phyloP scores from a whole-genome alignment of 345 rosid genomes.

The Eucalyptus curtisii region DNA sequence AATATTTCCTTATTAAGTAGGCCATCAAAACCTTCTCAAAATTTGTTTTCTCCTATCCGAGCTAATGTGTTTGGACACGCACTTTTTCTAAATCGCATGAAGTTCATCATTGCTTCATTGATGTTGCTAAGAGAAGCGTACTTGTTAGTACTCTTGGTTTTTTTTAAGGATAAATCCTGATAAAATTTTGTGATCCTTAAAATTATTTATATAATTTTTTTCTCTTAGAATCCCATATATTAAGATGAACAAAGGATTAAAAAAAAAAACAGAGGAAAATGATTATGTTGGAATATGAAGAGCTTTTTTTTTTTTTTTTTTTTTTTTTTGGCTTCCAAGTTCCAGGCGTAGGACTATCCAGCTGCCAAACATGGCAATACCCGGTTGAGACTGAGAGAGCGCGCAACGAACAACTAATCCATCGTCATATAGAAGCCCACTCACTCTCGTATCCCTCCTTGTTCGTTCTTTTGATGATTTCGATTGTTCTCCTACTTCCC shows the following conservation, averaged over 20 bases:
- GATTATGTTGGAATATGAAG: neutral
- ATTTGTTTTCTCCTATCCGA: too few relatives aligned
- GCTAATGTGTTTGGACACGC: neutral
- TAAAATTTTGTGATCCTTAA: neutral
- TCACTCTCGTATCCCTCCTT: constrained; percentile 1
- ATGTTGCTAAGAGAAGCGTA: neutral
- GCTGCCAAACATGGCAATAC: neutral
- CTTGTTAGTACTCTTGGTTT: neutral
- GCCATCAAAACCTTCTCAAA: too few relatives aligned
- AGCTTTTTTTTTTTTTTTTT: too few relatives aligned
- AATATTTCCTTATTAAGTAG: neutral
- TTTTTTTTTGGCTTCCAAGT: neutral
- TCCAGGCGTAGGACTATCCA: neutral
- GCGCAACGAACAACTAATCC: neutral
- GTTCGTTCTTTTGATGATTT: neutral
- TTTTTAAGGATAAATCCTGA: neutral
- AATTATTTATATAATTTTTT: neutral
- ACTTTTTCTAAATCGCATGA: neutral
- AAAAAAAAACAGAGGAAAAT: neutral
- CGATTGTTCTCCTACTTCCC: too few relatives aligned
- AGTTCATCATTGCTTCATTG: neutral
- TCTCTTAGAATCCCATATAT: neutral
- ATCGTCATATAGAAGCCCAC: neutral
- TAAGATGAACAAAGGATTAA: neutral
- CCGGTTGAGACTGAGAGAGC: neutral